Evolutionary conservation across 2,329 filamentous ascomycete genomes (phyloP), one percentile per base, ranked within the genome.

Genomic region (Fusarium burgessii): DNA sequence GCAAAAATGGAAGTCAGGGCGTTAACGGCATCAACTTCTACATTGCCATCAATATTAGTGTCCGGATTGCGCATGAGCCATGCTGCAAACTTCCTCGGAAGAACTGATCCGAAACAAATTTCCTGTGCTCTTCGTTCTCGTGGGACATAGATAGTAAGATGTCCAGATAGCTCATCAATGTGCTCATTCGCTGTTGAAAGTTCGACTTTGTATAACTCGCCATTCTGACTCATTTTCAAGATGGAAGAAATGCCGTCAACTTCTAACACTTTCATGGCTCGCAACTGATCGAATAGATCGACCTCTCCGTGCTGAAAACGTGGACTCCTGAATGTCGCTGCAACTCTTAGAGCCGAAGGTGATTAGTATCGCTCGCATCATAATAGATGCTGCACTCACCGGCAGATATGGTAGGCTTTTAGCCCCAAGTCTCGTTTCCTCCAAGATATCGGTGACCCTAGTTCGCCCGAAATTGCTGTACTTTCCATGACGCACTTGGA

Each of bases 1-100:
- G 70, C 67, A 41, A 73, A 64, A 11, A 72, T 68, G 4, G 70
- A 60, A 18, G 69, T 70, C 7, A 72, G n/a, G 11, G 52, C 58
- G 7, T 57, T 64, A 5, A 72, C 38, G 10, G 35, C 29, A 14
- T 68, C 60, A 13, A 32, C 5, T n/a, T 70, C 62, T 7, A 70
- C 45, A 15, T 11, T 18, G 7, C 25, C 54, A 14, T 61, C 35
- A 2, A n/a, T 29, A 13, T 41, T n/a, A 17, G 38, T 58, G 7
- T 8, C 32, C 1, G 59, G 52, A 5, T 38, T 32, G 18, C 46
- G 36, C 64, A 69, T 71, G 4, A 74, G 58, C 71, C 71, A 71
- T 17, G 56, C 42, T 0, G 58, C 58, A 20, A 73, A 13, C 7
- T 67, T 71, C n/a, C 64, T 62, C 0, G 70, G 68, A 5, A 74